Base-by-base conservation (phyloP, 2,329 filamentous ascomycete genomes). In the Ophiostoma tasmaniense region DNA sequence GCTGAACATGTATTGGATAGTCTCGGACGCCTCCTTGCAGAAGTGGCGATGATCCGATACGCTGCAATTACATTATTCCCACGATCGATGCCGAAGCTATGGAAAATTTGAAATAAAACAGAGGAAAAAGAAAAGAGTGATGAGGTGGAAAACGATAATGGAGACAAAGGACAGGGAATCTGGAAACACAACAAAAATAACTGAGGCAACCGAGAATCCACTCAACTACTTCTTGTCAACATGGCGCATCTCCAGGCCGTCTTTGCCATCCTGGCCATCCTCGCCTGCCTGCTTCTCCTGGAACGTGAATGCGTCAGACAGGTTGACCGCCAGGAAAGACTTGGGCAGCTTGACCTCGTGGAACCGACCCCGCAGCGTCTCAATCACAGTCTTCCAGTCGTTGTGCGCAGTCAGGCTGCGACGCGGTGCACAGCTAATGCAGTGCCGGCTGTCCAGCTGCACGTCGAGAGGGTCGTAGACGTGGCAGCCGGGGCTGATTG, bases 371-470 rank as follows among this genome's bases (percentile, higher is more conserved):
- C 93, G 88, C 72, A 99, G 81, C 1, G 93, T 98, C 80, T 97
- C 93, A 73, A 99, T 91, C n/a, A 99, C 91, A 75, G 94, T 87
- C 79, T 96, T 94, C 94, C 95, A 99, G 78, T 99, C 92, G 50
- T 89, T 88, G 79, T 99, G 96, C 2, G 91, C 87, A 2, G 94
- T 98, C 75, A 99, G 81, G 76, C 92, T 96, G 71, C 95, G 85
- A 72, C 93, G 85, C n/a, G 92, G 93, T 7, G 94, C 92, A 77
- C 91, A 96, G 55, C 94, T 93, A 75, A 99, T 99, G 78, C 93
- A 96, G 78, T 99, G 95, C 75, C 95, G 92, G 74, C 91, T 95
- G 78, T 99, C 95, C 35, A 99, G 87, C 81, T 97, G 93, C 73
- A 99, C 93, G 77, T 99, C 94, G 35, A 99, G 84, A 5, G 95